Evolutionary conservation across 345 rosid genomes (phyloP), one percentile per base, ranked within the genome.

Genomic region (Salix suchowensis): DNA sequence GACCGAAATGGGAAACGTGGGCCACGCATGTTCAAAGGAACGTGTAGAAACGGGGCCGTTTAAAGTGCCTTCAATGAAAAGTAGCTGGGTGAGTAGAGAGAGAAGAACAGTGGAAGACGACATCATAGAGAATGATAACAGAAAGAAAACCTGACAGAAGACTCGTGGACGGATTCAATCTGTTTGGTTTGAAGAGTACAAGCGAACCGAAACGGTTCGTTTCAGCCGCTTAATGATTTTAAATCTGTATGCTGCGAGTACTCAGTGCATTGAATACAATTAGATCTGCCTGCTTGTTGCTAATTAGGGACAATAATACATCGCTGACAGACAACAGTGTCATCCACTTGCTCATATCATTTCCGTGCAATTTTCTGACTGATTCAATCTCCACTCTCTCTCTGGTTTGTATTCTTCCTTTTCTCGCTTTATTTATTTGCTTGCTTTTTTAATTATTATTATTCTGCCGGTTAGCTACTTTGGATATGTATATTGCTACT

Each of bases 351-450:
- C 10, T 44, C 52, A 15, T 18, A 48, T 30, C 37, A 12, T 26
- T 69, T n/a, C 54, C 15, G 8, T 50, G 39, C 58, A 19, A 19
- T 52, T 71, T 66, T 23, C 32, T 36, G 28, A 12, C 64, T 62
- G 44, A 72, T 72, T 65, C 62, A 67, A 39, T 54, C 72, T 24
- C 67, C 72, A 65, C 50, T 46, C 14, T 42, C 14, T 42, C 64
- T 34, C 42, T 28, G 67, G 76, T 78, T 55, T 66, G 72, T 72
- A 62, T 64, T 62, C 65, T 71, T 26, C 68, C 23, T n/a, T 11
- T 32, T 46, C 62, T 70, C 37, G 65, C 21, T 34, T 37, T 16
- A 10, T 30, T 11, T 75, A 6, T 23, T 23, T 60, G 21, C 11
- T 21, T 60, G 23, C 3, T 40, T 40, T 48, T 1, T 48, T 46